Evolutionary conservation across 1,284 basidiomycete genomes (phyloP), one percentile per base, ranked within the genome.

Genomic region (Cryptococcus deneoformans): DNA sequence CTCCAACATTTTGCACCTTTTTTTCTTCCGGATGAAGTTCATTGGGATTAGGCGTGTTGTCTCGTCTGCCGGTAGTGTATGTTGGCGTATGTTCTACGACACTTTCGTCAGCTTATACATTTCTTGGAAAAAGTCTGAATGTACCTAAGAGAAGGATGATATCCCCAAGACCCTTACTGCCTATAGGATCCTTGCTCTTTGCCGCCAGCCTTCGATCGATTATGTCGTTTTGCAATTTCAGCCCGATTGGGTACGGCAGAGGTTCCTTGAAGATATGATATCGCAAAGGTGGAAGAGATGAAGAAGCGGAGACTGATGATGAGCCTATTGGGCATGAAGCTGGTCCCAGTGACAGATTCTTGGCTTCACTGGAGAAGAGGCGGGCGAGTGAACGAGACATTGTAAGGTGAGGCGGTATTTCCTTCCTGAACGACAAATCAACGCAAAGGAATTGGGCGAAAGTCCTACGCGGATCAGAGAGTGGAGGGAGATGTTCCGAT

Each of bases 21-120:
- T 42, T 71, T 40, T 86, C 84, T 69, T 95, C 91, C 43, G 80
- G 78, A 44, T 83, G 79, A 10, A 87, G 78, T 46, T 84, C 82
- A n/a, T 83, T 80, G 14, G 78, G 72, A 53, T 76, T 75, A 1
- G 72, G 72, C 6, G 73, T 71, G 48, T 73, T 70, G 74, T 95
- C 92, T 10, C 96, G 83, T 35, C 93, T 84, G 4, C 95, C 95
- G 8, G 89, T 85, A 3, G 95, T 99, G 78, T 92, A 99, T 0
- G 96, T 94, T 5, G 95, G 95, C 8, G 87, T 84, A 68, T 99
- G 95, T 76, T 99, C 78, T 79, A 16, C 37, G 37, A 20, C 20
- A 20, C 20, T 20, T 20, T 20, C 20, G 20, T 20, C 20, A 20
- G 20, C 20, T 45, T 3, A 7, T 2, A 14, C 10, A 14, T 14